A percentile compares a stretch with the other conserved stretches of the same genome.
Conservation (phyloP, 148 eudicot genomes). For the Hydrangea macrophylla region DNA sequence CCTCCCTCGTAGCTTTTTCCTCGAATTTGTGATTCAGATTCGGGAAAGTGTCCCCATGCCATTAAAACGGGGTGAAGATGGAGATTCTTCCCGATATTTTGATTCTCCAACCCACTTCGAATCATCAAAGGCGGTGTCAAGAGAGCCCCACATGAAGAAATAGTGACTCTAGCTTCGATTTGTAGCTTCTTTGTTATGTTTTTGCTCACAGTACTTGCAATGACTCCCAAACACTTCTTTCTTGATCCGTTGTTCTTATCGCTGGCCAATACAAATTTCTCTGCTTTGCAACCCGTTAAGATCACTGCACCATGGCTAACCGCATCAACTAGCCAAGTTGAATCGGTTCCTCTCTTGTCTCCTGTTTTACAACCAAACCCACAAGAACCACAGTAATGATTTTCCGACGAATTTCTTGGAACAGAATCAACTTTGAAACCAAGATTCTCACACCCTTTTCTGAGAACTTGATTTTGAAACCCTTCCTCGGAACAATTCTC, state of each 20-base stretch:
- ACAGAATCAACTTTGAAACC: conserved; percentile 60
- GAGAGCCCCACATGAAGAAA: conserved; percentile 77
- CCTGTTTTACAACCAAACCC: conserved; percentile 72
- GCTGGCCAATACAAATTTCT: conserved; percentile 36
- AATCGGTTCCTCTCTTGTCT: conserved; percentile 77
- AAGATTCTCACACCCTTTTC: conserved; percentile 72
- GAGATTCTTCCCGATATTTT: conserved; percentile 67
- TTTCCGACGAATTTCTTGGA: conserved; percentile 53
- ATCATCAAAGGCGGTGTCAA: conserved; percentile 72
- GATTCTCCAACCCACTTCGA: conserved; percentile 63
- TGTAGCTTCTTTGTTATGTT: conserved; percentile 49
- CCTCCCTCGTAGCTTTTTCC: conserved; percentile 76
- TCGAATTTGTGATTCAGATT: conserved; percentile 25
- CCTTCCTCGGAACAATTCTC: conserved; percentile 54
- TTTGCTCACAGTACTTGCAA: conserved; percentile 34
- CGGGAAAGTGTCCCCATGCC: conserved; percentile 89
- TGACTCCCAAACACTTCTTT: conserved; percentile 58
- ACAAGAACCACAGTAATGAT: conserved; percentile 86
- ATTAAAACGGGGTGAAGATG: conserved; percentile 69
- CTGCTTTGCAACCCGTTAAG: conserved; percentile 66
- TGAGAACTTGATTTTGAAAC: conserved; percentile 62
- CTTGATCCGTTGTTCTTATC: conserved; percentile 22
- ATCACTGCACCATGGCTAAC: conserved; percentile 59
- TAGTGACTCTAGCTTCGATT: conserved; percentile 57
- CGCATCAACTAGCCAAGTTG: conserved; percentile 84